These are phyloP conservation scores for Climacium dendroides DNA, from an alignment of 225 moss, liverwort and hornwort species.

Conservation along the genomic window DNA sequence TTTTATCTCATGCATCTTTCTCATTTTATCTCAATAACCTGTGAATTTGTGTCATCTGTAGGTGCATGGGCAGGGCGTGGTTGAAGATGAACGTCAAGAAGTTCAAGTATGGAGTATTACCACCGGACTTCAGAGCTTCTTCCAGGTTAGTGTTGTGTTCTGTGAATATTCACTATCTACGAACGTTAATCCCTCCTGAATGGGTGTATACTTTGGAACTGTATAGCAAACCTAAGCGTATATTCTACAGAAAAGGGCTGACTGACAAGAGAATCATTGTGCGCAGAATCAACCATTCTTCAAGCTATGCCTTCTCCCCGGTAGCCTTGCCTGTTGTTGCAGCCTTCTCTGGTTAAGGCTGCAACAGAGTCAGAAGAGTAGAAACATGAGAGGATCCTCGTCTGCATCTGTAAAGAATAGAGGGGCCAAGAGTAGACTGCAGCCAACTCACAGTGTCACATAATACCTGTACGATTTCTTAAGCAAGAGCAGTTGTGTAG, in stretches of 20 bases:
- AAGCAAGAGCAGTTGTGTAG: constrained; percentile 7
- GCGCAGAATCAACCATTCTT: constrained; percentile 26
- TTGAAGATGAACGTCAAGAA: not conserved
- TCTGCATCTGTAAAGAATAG: constrained; percentile 22
- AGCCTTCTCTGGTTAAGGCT: constrained; percentile 27
- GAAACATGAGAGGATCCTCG: constrained; percentile 18
- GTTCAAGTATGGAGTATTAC: constrained; percentile 13
- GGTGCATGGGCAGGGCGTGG: not conserved
- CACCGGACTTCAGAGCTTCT: not conserved
- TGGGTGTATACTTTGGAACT: not conserved
- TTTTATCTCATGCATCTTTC: not conserved
- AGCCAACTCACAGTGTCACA: constrained; percentile 9
- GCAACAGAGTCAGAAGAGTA: constrained; percentile 27
- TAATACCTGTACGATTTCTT: constrained; percentile 9
- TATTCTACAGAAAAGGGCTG: not conserved
- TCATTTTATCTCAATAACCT: not conserved
- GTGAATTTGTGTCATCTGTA: not conserved
- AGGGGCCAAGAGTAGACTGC: constrained; percentile 19
- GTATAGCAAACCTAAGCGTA: not conserved
- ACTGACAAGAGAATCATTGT: constrained; percentile 23
- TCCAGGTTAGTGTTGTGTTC: constrained; percentile 11
- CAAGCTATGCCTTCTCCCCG: constrained; percentile 34
- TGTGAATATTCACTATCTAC: not conserved
- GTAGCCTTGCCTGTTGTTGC: constrained; percentile 34
- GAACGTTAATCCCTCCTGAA: not conserved